phyloP scores from a whole-genome alignment of 306 rosid genomes.

The Citrullus mucosospermus region DNA sequence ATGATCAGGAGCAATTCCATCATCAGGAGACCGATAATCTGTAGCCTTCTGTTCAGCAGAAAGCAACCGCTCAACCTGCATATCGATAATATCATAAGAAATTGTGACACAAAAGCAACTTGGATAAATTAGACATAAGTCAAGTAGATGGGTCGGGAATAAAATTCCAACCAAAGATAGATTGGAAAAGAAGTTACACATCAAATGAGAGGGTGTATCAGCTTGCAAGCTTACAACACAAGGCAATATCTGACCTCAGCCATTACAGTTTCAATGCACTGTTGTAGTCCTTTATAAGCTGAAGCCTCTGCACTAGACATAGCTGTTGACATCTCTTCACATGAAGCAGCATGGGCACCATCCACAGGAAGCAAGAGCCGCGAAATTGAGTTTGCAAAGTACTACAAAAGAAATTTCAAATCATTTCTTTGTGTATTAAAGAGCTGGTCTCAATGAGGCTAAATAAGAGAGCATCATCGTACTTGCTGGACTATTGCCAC shows the following conservation, averaged over 20 bases:
- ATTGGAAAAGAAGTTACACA: not conserved
- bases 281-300: slow-evolving; percentile 90
- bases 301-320: slow-evolving; percentile 99
- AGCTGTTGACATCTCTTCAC: slow-evolving; percentile 98
- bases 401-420: slow-evolving; percentile 31
- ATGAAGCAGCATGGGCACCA: slow-evolving; percentile 98
- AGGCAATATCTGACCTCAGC: slow-evolving; percentile 65
- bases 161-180: not conserved
- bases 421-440: not conserved
- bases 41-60: slow-evolving; percentile 94
- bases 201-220: not conserved
- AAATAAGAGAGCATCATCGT: slow-evolving; percentile 20
- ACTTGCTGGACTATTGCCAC: slow-evolving; percentile 99
- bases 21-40: slow-evolving; percentile 84
- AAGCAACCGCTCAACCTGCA: slow-evolving; percentile 90
- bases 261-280: slow-evolving; percentile 98
- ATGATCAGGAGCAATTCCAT: slow-evolving; percentile 91
- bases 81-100: slow-evolving; percentile 13
- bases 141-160: not conserved
- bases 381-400: slow-evolving; percentile 86
- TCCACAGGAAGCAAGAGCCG: slow-evolving; percentile 96
- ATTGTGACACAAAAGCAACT: not conserved
- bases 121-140: not conserved
- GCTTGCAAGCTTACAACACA: not conserved
- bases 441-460: slow-evolving; percentile 4